A percentile compares a stretch with the other conserved stretches of the same genome.
phyloP scores from a whole-genome alignment of 2,329 filamentous ascomycete genomes.

The Colletotrichum sidae region DNA sequence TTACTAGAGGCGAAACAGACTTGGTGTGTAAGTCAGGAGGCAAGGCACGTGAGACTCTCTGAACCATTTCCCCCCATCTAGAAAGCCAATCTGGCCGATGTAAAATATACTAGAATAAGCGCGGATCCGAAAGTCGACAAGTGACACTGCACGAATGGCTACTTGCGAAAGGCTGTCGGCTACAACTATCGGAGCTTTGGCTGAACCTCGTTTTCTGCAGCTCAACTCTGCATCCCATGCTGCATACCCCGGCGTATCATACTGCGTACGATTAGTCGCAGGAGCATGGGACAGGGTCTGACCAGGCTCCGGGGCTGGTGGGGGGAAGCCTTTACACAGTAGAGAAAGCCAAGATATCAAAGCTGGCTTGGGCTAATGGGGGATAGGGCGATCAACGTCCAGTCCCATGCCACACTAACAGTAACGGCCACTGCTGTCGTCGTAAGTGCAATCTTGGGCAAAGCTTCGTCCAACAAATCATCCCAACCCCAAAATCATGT shows the following conservation, averaged over 20 bases:
- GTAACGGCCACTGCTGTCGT: not conserved
- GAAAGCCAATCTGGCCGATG: too few relatives aligned
- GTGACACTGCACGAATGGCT: too few relatives aligned
- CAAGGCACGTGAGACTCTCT: too few relatives aligned
- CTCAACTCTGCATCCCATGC: too few relatives aligned
- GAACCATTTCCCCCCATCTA: too few relatives aligned
- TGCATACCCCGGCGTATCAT: constrained; percentile 9
- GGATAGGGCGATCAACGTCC: not conserved
- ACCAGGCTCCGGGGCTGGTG: constrained; percentile 2
- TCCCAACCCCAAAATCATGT: not conserved
- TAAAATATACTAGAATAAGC: too few relatives aligned
- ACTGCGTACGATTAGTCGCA: not conserved
- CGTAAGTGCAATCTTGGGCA: not conserved
- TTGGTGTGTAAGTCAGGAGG: too few relatives aligned
- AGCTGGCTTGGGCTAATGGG: constrained; percentile 15
- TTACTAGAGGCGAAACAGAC: constrained; percentile 2
- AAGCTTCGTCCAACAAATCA: constrained; percentile 4
- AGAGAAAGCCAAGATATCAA: constrained; percentile 34
- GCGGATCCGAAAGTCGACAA: not conserved
- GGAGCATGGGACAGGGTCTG: constrained; percentile 18
- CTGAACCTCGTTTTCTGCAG: not conserved
- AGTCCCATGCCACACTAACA: constrained; percentile 3
- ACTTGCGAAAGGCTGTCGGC: not conserved
- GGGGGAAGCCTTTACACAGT: constrained; percentile 4
- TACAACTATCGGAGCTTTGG: not conserved